A percentile compares a stretch with the other conserved stretches of the same genome.
These are phyloP conservation scores for Irpex rosettiformis DNA, from an alignment of 1,284 basidiomycete genomes.

Conservation along the genomic window DNA sequence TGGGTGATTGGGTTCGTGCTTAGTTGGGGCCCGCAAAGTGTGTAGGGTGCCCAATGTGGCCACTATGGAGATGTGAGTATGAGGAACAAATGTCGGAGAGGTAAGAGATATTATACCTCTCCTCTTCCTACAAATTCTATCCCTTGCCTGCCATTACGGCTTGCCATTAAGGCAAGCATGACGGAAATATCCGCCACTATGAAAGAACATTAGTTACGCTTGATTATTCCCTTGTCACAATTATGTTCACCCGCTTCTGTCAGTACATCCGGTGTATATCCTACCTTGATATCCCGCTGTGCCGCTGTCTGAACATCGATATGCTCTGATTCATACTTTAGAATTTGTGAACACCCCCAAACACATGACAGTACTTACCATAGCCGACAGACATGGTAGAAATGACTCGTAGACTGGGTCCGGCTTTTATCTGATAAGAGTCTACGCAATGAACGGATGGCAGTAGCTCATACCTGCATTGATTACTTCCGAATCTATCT, in stretches of 20 bases:
- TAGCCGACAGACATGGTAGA: conserved; percentile 92
- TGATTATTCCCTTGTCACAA: too few species aligned
- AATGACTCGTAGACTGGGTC: conserved; percentile 69
- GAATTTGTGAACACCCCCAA: neutral
- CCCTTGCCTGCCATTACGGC: conserved; percentile 70
- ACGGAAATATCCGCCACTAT: conserved; percentile 41
- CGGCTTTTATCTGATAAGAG: conserved; percentile 42
- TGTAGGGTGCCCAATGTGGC: conserved; percentile 81
- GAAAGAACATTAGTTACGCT: too few species aligned
- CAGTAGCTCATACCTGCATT: conserved; percentile 47
- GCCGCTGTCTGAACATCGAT: conserved; percentile 65
- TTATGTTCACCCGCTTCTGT: conserved; percentile 83
- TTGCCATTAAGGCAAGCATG: conserved; percentile 90
- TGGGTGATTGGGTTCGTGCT: conserved; percentile 51
- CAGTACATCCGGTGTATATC: conserved; percentile 90
- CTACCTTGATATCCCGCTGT: conserved; percentile 69
- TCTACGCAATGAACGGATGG: neutral
- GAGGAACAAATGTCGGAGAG: neutral
- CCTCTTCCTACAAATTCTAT: conserved; percentile 66
- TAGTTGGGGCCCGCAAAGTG: conserved; percentile 76
- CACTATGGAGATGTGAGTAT: conserved; percentile 34
- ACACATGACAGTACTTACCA: conserved; percentile 63
- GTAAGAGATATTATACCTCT: conserved; percentile 38
- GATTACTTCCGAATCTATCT: conserved; percentile 75
- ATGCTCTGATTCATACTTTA: conserved; percentile 76